A percentile compares a stretch with the other conserved stretches of the same genome.
Evolutionary conservation across 805 yeast genomes (phyloP).

Genomic region (Nakazawaea sp.): DNA sequence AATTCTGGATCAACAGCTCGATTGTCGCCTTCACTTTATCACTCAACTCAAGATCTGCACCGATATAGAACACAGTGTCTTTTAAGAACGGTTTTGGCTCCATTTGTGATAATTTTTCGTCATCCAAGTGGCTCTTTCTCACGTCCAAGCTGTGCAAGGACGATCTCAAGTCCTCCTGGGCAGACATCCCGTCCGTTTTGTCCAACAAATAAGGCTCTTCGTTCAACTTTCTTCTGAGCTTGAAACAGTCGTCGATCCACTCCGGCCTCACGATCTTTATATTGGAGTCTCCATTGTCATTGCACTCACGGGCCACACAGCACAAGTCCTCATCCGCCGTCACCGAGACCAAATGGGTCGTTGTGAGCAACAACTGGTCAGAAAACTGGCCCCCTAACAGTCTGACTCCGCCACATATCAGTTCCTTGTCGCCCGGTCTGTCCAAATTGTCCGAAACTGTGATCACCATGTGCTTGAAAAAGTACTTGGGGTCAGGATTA

Average conservation of each 20-base stretch:
- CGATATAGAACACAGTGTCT: constrained; percentile 42
- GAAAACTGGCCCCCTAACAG: constrained; percentile 74
- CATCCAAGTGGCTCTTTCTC: neutral
- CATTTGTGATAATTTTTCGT: constrained; percentile 7
- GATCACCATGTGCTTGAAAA: constrained; percentile 55
- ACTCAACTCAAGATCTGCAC: constrained; percentile 50
- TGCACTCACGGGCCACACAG: constrained; percentile 40
- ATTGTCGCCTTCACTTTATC: constrained; percentile 33
- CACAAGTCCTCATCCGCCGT: constrained; percentile 51
- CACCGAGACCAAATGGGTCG: constrained; percentile 71
- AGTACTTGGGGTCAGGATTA: constrained; percentile 65
- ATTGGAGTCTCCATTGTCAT: constrained; percentile 25
- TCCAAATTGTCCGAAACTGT: constrained; percentile 35
- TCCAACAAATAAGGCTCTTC: constrained; percentile 50
- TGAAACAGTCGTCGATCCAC: constrained; percentile 74
- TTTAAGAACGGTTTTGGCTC: constrained; percentile 25
- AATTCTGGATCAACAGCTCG: constrained; percentile 33
- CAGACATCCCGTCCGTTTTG: constrained; percentile 26
- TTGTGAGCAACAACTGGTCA: constrained; percentile 55
- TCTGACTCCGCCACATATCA: constrained; percentile 58
- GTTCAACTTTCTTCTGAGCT: constrained; percentile 39
- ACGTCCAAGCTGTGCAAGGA: neutral
- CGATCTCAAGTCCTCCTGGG: neutral
- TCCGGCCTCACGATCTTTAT: constrained; percentile 66
- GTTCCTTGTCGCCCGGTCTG: constrained; percentile 54